Evolutionary conservation across 176 grass and related monocot genomes (phyloP).

Genomic region (Zoysia pacifica): DNA sequence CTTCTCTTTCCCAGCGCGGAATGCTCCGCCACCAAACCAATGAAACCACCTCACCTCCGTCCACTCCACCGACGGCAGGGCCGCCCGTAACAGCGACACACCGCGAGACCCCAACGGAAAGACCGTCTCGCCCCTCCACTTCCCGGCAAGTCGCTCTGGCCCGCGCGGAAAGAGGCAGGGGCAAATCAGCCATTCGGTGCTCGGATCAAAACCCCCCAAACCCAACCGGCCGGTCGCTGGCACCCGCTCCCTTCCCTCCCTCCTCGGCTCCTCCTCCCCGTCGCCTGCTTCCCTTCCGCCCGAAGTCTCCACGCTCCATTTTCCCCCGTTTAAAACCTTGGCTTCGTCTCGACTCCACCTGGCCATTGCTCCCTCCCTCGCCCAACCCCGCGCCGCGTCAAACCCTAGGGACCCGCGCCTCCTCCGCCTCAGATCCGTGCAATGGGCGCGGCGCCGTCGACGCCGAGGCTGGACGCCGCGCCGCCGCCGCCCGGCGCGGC

Average conservation of each 20-base stretch:
- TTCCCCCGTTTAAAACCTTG: constrained; percentile 56
- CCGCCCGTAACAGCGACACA: constrained; percentile 23
- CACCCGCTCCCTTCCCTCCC: not conserved
- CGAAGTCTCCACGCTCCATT: constrained; percentile 46
- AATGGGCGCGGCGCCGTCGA: constrained; percentile 95
- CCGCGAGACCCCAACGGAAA: not conserved
- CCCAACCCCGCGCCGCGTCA: constrained; percentile 41
- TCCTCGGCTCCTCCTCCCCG: not conserved
- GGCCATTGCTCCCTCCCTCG: constrained; percentile 3
- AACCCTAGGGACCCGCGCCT: constrained; percentile 32
- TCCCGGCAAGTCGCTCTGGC: too few relatives aligned
- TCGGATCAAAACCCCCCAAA: constrained; percentile 33
- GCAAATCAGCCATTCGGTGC: not conserved
- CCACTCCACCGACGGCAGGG: constrained; percentile 48
- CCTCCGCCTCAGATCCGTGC: constrained; percentile 41
- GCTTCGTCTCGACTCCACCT: constrained; percentile 50
- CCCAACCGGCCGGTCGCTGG: constrained; percentile 29
- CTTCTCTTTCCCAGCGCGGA: constrained; percentile 22
- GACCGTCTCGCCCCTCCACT: not conserved
- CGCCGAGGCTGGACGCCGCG: constrained; percentile 58
- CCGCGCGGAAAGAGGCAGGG: not conserved
- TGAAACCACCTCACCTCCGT: too few relatives aligned
- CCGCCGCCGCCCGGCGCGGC: constrained; percentile 46
- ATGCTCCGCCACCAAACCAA: constrained; percentile 51
- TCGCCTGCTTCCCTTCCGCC: constrained; percentile 22